A percentile compares a stretch with the other conserved stretches of the same genome.
These are phyloP conservation scores for Mucor circinelloides DNA, from an alignment of 371 early-diverging fungal species.

Conservation along the genomic window DNA sequence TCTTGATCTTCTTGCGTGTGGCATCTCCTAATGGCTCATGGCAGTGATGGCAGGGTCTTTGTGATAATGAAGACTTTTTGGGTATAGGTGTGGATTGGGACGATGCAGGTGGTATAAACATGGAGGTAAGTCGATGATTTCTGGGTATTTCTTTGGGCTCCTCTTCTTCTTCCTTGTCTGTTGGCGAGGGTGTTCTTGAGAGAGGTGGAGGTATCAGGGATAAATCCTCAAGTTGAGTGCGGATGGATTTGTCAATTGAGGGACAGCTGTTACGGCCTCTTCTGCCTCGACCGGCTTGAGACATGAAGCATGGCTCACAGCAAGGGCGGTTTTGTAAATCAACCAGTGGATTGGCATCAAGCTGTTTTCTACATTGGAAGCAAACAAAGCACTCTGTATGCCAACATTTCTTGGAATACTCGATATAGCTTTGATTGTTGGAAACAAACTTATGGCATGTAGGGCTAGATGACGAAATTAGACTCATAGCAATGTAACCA, in stretches of 20 bases:
- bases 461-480: slow-evolving; percentile 24
- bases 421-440: slow-evolving; percentile 46
- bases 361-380: slow-evolving; percentile 27
- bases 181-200: slow-evolving; percentile 19
- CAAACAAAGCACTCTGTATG: slow-evolving; percentile 59
- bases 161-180: slow-evolving; percentile 5
- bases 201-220: slow-evolving; percentile 4
- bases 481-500: not conserved
- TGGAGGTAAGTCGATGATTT: not conserved
- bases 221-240: not conserved
- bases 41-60: slow-evolving; percentile 32
- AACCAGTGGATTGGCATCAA: slow-evolving; percentile 57
- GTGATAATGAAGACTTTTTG: slow-evolving; percentile 5
- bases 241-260: not conserved
- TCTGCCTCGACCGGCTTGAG: slow-evolving; percentile 25
- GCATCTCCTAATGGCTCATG: slow-evolving; percentile 24
- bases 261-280: not conserved
- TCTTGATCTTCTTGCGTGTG: slow-evolving; percentile 25
- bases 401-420: slow-evolving; percentile 48
- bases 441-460: slow-evolving; percentile 47
- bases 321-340: slow-evolving; percentile 62
- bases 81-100: not conserved
- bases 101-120: slow-evolving; percentile 6
- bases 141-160: not conserved
- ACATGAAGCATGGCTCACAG: slow-evolving; percentile 68